Percentiles rank a stretch among this genome's conserved stretches.
Evolutionary conservation across 306 rosid species (phyloP).

Genomic region (Chamaecrista fasciculata): DNA sequence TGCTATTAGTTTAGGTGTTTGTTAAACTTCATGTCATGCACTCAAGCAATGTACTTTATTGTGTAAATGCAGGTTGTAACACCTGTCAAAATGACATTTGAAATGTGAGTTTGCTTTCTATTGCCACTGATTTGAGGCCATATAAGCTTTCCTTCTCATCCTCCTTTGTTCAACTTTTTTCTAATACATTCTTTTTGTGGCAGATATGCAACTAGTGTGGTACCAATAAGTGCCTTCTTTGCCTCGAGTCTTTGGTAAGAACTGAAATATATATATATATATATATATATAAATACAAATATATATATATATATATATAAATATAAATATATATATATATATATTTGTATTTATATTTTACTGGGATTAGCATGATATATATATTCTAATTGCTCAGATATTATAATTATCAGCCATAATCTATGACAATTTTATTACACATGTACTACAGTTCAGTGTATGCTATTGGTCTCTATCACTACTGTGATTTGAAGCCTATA

Average conservation of each 20-base stretch:
- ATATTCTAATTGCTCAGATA: background rate
- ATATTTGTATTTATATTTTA: background rate
- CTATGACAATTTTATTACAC: background rate
- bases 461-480: background rate
- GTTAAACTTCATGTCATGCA: background rate
- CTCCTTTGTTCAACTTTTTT: background rate
- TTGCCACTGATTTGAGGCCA: background rate
- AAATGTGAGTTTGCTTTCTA: slow-evolving; percentile 57
- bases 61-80: slow-evolving; percentile 67
- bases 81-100: slow-evolving; percentile 87
- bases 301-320: no score
- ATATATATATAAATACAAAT: no score
- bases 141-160: background rate
- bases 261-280: slow-evolving; percentile 2
- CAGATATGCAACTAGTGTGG: slow-evolving; percentile 79
- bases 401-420: background rate
- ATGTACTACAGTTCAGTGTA: background rate
- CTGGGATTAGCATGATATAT: background rate
- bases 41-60: slow-evolving; percentile 7
- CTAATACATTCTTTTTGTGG: slow-evolving; percentile 20
- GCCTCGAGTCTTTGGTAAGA: slow-evolving; percentile 76
- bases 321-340: no score
- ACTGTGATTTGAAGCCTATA: background rate
- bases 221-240: slow-evolving; percentile 86
- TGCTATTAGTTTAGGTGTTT: slow-evolving; percentile 6